Base-by-base conservation (phyloP, 805 yeast genomes). In the Sugiyamaella floridensis region DNA sequence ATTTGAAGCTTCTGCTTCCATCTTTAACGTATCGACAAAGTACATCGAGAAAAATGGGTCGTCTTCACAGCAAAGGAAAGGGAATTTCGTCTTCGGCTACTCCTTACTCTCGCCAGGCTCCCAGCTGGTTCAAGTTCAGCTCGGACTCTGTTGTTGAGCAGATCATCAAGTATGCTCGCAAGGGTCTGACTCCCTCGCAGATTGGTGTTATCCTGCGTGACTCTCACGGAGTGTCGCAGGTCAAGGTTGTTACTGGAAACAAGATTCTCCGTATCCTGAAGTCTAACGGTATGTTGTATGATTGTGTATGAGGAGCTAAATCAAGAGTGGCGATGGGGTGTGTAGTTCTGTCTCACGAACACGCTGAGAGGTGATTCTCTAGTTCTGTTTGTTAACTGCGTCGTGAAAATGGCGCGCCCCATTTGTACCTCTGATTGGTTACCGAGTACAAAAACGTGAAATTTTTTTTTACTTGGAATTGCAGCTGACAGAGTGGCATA, bases 21-120 rank as follows among this genome's bases (percentile, higher is more conserved):
- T 22, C 26, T 22, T 6, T n/a, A 29, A 29, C 34, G 34, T 32
- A 11, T 32, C 37, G 37, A 32, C 37, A 32, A 32, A 32, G 37
- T 32, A 11, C 37, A 32, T 22, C 26, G 26, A 11, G 4, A 32
- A 86, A 81, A 76, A 92, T 92, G 99, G 99, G 96, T 90, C 96
- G 99, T 82, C 84, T 92, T 90, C 98, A 92, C 89, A 86, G 96
- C 80, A 79, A 86, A 95, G 99, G 99, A 79, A 93, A 93, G 80
- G 99, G 99, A 81, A 95, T 93, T 73, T 89, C 97, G 70, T 85
- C 97, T 71, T 89, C 98, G 74, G 96, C 99, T 74, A 81, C 89
- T 77, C 99, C 99, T 77, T 93, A 93, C 85, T 90, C 98, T 70
- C 92, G 99, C 82, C 85, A 85, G 78, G 82, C 95, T 76, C 99